Percentiles rank a stretch among this genome's conserved stretches.
These are phyloP conservation scores for Colletotrichum liriopes DNA, from an alignment of 2,329 filamentous ascomycete species.

Conservation along the genomic window DNA sequence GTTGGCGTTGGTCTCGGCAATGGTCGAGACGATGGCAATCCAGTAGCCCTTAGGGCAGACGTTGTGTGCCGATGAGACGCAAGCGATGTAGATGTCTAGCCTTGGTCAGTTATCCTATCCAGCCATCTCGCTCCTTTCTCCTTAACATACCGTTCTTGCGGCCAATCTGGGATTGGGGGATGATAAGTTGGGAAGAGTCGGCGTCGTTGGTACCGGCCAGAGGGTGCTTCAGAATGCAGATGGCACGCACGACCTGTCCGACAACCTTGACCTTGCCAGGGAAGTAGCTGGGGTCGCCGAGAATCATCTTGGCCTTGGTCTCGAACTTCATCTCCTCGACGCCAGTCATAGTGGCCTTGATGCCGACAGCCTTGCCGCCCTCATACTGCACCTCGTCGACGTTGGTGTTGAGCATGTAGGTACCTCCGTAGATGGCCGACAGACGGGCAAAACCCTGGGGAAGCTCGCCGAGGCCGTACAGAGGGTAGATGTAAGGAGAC, in stretches of 20 bases:
- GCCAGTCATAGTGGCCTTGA: constrained; percentile 97
- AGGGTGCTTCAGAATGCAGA: constrained; percentile 97
- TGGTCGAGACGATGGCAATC: constrained; percentile 98
- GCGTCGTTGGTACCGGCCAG: constrained; percentile 89
- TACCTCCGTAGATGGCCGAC: constrained; percentile 98
- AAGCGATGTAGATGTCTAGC: constrained; percentile 94
- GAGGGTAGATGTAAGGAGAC: constrained; percentile 98
- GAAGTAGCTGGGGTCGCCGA: constrained; percentile 98
- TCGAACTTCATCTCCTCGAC: constrained; percentile 94
- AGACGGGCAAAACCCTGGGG: constrained; percentile 98
- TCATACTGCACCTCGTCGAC: constrained; percentile 93
- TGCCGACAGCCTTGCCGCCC: constrained; percentile 87
- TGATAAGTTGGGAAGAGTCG: constrained; percentile 95
- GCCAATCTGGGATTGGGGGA: constrained; percentile 96
- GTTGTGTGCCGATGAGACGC: constrained; percentile 95
- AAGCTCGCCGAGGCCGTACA: constrained; percentile 96
- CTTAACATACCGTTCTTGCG: constrained; percentile 86
- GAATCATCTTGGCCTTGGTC: constrained; percentile 96
- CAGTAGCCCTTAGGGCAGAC: constrained; percentile 99
- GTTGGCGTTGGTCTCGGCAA: constrained; percentile 92
- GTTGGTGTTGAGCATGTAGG: constrained; percentile 98
- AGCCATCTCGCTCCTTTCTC: neutral
- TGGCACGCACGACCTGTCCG: constrained; percentile 93
- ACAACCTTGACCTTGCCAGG: constrained; percentile 88
- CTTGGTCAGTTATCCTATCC: constrained; percentile 39